These are phyloP conservation scores for Flaveria robusta DNA, from an alignment of 129 eudicot genomes.

Conservation along the genomic window DNA sequence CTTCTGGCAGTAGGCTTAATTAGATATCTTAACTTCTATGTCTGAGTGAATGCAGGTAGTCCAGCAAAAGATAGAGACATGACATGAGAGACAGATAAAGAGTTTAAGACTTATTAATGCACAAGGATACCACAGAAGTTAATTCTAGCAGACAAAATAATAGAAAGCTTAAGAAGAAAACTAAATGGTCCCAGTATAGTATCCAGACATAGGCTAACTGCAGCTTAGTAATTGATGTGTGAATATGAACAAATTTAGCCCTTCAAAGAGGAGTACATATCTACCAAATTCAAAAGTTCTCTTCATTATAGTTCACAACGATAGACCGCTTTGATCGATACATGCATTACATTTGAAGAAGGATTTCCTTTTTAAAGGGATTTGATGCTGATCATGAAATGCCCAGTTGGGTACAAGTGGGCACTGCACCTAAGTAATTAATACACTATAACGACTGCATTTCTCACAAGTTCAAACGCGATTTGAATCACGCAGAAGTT, in stretches of 20 bases:
- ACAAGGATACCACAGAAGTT: conserved; percentile 35
- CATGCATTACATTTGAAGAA: neutral
- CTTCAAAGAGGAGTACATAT: conserved; percentile 8
- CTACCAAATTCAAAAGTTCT: neutral
- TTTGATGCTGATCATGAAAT: conserved; percentile 3
- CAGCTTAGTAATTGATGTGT: conserved; percentile 19
- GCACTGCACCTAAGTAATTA: neutral
- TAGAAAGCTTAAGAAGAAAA: conserved; percentile 29
- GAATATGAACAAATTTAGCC: conserved; percentile 20
- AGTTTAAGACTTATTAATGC: conserved; percentile 27
- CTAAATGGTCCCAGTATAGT: conserved; percentile 33
- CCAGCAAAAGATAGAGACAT: conserved; percentile 37
- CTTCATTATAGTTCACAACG: conserved; percentile 12
- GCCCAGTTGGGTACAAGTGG: conserved; percentile 8
- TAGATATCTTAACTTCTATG: conserved; percentile 25
- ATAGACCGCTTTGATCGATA: neutral
- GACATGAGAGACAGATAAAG: conserved; percentile 32
- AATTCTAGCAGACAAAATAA: conserved; percentile 38
- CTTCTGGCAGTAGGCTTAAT: conserved; percentile 16
- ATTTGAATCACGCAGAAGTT: too few species aligned
- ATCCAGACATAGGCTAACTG: conserved; percentile 26
- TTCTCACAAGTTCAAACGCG: too few species aligned
- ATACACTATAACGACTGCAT: neutral
- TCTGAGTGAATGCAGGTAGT: conserved; percentile 38
- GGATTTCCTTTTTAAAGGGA: neutral